Conservation (phyloP, 805 yeast genomes). For the Wilhelminamyces savonicus region DNA sequence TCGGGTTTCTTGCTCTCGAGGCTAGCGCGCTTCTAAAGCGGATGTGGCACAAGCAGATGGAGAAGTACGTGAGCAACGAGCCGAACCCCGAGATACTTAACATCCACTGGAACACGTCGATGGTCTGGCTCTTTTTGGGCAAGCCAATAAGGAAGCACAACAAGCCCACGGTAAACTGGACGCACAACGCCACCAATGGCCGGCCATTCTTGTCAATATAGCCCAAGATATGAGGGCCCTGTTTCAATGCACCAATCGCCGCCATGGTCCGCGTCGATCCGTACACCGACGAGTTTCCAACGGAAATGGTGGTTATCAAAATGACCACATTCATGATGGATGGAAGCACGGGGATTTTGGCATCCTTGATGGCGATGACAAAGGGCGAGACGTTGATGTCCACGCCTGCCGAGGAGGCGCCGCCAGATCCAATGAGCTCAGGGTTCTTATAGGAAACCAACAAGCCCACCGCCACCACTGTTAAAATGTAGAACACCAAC, state of each 20-base stretch:
- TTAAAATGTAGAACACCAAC: conserved; percentile 49
- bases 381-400: conserved; percentile 21
- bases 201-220: conserved; percentile 26
- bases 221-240: conserved; percentile 21
- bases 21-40: conserved; percentile 22
- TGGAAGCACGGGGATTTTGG: conserved; percentile 24
- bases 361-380: conserved; percentile 30
- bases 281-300: conserved; percentile 31
- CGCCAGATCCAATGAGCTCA: conserved; percentile 15
- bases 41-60: conserved; percentile 25
- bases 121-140: conserved; percentile 15
- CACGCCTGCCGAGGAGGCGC: not conserved
- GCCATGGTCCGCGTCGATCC: conserved; percentile 27
- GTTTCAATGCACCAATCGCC: conserved; percentile 25
- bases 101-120: conserved; percentile 26
- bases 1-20: conserved; percentile 14
- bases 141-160: conserved; percentile 21
- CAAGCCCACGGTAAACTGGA: conserved; percentile 21
- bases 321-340: conserved; percentile 28
- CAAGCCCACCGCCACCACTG: conserved; percentile 49
- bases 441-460: conserved; percentile 34
- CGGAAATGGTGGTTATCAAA: conserved; percentile 25
- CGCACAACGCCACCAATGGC: conserved; percentile 20
- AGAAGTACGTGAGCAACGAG: conserved; percentile 22
- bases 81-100: conserved; percentile 24